Percentiles rank a stretch among this genome's conserved stretches.
phyloP scores from a whole-genome alignment of 2,329 filamentous ascomycete species.

The Xylariales sp. region DNA sequence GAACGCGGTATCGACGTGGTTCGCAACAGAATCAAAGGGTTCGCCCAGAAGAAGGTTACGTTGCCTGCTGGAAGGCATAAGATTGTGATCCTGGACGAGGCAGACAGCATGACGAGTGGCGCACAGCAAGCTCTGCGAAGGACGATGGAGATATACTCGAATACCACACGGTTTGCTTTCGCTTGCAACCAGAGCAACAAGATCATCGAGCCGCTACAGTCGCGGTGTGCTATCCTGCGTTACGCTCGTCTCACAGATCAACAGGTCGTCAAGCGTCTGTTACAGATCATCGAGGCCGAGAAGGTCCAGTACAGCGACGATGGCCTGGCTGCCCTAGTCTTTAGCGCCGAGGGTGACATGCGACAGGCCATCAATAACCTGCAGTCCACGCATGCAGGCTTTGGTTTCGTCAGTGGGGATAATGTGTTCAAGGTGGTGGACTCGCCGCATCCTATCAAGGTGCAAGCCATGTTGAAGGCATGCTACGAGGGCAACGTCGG shows the following conservation, averaged over 20 bases:
- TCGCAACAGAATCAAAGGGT: constrained; percentile 94
- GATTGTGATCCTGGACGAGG: constrained; percentile 94
- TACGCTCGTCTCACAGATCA: constrained; percentile 89
- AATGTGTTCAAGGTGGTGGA: constrained; percentile 98
- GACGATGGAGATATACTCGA: constrained; percentile 98
- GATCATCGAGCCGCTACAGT: constrained; percentile 98
- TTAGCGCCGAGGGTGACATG: constrained; percentile 98
- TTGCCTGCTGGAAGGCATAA: constrained; percentile 88
- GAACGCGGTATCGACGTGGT: constrained; percentile 98
- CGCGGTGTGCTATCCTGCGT: constrained; percentile 89
- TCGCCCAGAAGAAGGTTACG: constrained; percentile 98
- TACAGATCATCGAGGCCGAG: constrained; percentile 92
- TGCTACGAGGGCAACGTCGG: constrained; percentile 92
- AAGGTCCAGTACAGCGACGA: constrained; percentile 88
- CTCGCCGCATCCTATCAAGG: constrained; percentile 94
- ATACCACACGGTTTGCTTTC: constrained; percentile 94
- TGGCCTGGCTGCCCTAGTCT: constrained; percentile 90
- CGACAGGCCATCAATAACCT: constrained; percentile 98
- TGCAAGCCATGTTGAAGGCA: constrained; percentile 97
- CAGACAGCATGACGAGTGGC: constrained; percentile 95
- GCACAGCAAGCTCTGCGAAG: constrained; percentile 91
- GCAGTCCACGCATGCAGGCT: constrained; percentile 87
- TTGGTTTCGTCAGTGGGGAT: constrained; percentile 94
- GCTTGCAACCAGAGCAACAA: constrained; percentile 99
- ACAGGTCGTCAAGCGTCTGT: constrained; percentile 83